Evolutionary conservation across 2,329 filamentous ascomycete species (phyloP).

Genomic region (Hypoxylon sp.): DNA sequence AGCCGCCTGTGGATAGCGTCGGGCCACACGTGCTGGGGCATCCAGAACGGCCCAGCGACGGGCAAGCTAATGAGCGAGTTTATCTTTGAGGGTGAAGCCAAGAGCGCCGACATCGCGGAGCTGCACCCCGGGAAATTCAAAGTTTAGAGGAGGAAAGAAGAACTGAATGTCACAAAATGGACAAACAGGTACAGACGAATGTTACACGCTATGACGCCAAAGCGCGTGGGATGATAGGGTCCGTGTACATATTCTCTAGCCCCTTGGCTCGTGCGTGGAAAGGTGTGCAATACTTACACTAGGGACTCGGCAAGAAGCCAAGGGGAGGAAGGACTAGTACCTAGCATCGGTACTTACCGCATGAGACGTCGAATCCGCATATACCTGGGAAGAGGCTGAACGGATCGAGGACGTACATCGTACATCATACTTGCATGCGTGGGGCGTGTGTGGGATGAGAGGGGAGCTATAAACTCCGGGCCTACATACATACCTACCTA

Average conservation of each 20-base stretch:
- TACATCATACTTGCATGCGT: conserved; percentile 35
- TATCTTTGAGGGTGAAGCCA: conserved; percentile 77
- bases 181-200: neutral
- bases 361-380: conserved; percentile 30
- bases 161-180: neutral
- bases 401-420: conserved; percentile 22
- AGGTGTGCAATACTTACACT: conserved; percentile 17
- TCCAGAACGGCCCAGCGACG: conserved; percentile 93
- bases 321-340: conserved; percentile 14
- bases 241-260: conserved; percentile 9
- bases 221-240: conserved; percentile 26
- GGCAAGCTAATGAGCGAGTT: conserved; percentile 84
- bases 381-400: conserved; percentile 36
- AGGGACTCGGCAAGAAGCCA: conserved; percentile 15
- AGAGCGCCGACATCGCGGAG: conserved; percentile 73
- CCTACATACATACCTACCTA: too few species aligned
- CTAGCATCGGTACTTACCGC: conserved; percentile 35
- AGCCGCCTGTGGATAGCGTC: conserved; percentile 84
- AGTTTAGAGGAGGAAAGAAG: conserved; percentile 54
- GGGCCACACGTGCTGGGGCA: conserved; percentile 98
- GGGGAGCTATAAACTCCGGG: conserved; percentile 14
- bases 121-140: conserved; percentile 76
- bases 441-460: conserved; percentile 8
- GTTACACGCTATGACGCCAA: conserved; percentile 32
- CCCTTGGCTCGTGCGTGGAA: conserved; percentile 33